These are phyloP conservation scores for Salix udensis DNA, from an alignment of 345 rosid genomes.

Conservation along the genomic window DNA sequence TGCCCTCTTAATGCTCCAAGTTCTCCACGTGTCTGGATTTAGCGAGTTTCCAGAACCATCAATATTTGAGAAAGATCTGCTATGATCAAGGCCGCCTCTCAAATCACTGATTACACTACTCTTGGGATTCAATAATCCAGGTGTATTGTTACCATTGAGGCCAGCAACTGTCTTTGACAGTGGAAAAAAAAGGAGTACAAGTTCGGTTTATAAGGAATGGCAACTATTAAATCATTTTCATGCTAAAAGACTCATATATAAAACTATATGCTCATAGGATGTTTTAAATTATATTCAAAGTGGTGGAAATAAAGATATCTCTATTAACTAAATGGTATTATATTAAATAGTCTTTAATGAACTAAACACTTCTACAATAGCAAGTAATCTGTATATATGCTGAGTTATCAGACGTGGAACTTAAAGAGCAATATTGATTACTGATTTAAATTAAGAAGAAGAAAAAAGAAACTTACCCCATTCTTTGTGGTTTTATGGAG, in stretches of 20 bases:
- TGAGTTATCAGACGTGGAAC: not conserved
- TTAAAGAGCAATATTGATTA: not conserved
- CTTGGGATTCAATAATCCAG: slow-evolving; percentile 23
- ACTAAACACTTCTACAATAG: not conserved
- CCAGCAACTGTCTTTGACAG: slow-evolving; percentile 65
- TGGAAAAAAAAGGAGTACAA: slow-evolving; percentile 27
- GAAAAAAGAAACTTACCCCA: slow-evolving; percentile 44
- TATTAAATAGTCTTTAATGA: not conserved
- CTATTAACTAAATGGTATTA: not conserved
- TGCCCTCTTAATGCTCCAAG: slow-evolving; percentile 69
- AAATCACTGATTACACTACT: slow-evolving; percentile 21
- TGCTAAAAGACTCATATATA: not conserved
- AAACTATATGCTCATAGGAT: not conserved
- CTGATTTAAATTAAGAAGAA: slow-evolving; percentile 10
- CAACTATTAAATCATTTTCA: not conserved
- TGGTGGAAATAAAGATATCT: not conserved
- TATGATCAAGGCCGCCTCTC: slow-evolving; percentile 18
- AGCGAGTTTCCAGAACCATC: slow-evolving; percentile 30
- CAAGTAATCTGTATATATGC: not conserved
- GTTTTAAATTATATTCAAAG: not conserved
- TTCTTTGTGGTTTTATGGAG: slow-evolving; percentile 31
- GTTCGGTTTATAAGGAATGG: slow-evolving; percentile 17
- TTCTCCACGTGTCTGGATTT: slow-evolving; percentile 60
- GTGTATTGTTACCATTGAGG: slow-evolving; percentile 21
- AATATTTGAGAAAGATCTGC: slow-evolving; percentile 25